Percentiles rank a stretch among this genome's conserved stretches.
These are phyloP conservation scores for Bacidia gigantensis DNA, from an alignment of 495 filamentous ascomycete species.

Conservation along the genomic window DNA sequence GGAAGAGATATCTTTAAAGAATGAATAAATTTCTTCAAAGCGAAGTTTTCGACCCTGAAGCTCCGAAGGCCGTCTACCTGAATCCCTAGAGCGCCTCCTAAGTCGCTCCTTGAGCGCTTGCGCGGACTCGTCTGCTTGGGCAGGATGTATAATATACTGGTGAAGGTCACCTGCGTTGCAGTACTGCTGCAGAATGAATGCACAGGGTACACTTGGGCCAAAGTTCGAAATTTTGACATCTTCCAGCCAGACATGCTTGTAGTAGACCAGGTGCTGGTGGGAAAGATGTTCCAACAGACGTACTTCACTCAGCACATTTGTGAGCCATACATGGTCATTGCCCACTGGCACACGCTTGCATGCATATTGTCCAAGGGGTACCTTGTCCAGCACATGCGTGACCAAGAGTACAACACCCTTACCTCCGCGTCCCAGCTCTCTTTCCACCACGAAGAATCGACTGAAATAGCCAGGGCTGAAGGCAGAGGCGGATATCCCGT, in stretches of 20 bases:
- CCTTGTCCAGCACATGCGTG: slow-evolving; percentile 75
- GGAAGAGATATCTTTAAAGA: slow-evolving; percentile 90
- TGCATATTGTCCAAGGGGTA: slow-evolving; percentile 77
- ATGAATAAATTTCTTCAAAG: slow-evolving; percentile 89
- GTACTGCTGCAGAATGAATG: slow-evolving; percentile 94
- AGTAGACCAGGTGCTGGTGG: slow-evolving; percentile 92
- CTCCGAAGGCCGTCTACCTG: slow-evolving; percentile 35
- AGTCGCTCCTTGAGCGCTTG: slow-evolving; percentile 80
- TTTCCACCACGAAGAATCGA: slow-evolving; percentile 78
- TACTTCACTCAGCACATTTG: slow-evolving; percentile 87
- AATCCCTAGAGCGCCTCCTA: slow-evolving; percentile 58
- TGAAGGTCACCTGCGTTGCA: slow-evolving; percentile 92
- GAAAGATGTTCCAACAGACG: slow-evolving; percentile 81
- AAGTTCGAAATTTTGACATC: slow-evolving; percentile 71
- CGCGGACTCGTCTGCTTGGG: slow-evolving; percentile 45
- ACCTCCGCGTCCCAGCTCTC: slow-evolving; percentile 73
- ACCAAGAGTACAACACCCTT: slow-evolving; percentile 92
- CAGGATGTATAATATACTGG: slow-evolving; percentile 62
- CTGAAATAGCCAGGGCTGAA: slow-evolving; percentile 89
- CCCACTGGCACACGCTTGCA: slow-evolving; percentile 95
- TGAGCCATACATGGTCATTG: slow-evolving; percentile 87
- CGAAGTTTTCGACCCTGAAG: slow-evolving; percentile 46
- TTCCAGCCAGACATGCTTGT: slow-evolving; percentile 94
- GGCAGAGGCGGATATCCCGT: slow-evolving; percentile 67
- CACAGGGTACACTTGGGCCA: slow-evolving; percentile 82